Conservation (phyloP, 2,329 filamentous ascomycete genomes). For the Lasiodiplodia theobromae region DNA sequence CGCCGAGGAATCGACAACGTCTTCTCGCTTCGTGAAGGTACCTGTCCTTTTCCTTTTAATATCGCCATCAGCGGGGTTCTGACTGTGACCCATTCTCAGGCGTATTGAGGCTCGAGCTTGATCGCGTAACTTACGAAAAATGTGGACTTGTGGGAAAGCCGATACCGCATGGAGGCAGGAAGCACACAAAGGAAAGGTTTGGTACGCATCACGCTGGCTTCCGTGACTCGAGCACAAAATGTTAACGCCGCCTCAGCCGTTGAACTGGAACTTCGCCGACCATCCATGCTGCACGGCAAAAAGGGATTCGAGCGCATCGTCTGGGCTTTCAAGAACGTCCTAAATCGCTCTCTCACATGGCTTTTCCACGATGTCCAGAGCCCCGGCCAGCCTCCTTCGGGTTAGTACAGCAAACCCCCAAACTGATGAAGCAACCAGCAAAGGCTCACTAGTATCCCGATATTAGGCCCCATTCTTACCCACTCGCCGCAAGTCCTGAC, state of each 20-base stretch:
- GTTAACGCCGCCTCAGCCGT: conserved; percentile 63
- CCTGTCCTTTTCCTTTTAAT: conserved; percentile 23
- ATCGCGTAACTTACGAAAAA: conserved; percentile 82
- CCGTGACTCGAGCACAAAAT: too few relatives aligned
- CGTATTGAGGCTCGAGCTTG: conserved; percentile 75
- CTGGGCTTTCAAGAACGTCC: conserved; percentile 80
- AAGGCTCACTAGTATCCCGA: conserved; percentile 33
- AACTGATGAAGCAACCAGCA: neutral
- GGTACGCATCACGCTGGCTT: conserved; percentile 55
- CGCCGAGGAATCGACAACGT: conserved; percentile 72
- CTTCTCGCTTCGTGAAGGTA: conserved; percentile 75
- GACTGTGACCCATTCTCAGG: conserved; percentile 56
- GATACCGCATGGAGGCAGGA: conserved; percentile 63
- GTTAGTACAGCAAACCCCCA: conserved; percentile 44
- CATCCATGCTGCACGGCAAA: conserved; percentile 82
- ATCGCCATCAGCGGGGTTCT: neutral
- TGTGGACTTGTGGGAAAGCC: conserved; percentile 80
- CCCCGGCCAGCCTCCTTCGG: conserved; percentile 43
- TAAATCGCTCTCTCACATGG: conserved; percentile 75
- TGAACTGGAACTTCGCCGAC: conserved; percentile 74
- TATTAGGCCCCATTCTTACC: conserved; percentile 4
- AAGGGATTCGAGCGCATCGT: conserved; percentile 80
- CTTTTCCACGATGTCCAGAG: conserved; percentile 71
- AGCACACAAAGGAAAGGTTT: conserved; percentile 75
- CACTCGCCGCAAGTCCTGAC: conserved; percentile 31